Evolutionary conservation across 768 basidiomycete species (phyloP).

Genomic region (Calocybe cyanea): DNA sequence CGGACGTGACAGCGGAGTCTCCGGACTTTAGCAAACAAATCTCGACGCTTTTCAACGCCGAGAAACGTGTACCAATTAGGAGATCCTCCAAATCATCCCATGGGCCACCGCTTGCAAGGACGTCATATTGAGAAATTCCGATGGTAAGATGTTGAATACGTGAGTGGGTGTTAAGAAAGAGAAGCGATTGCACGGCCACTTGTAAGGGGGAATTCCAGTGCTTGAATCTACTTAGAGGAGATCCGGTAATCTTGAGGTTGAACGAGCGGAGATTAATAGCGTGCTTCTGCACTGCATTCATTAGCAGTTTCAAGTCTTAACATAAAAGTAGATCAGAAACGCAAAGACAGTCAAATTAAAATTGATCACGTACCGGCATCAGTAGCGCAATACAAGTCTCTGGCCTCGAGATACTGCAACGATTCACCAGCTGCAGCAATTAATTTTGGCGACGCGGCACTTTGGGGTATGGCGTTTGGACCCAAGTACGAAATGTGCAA

Average conservation of each 20-base stretch:
- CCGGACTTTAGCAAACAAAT: not conserved
- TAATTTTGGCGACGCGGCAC: not conserved
- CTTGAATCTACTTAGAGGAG: not conserved
- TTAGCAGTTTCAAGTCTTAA: too few relatives aligned
- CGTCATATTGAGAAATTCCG: not conserved
- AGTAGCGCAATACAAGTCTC: too few relatives aligned
- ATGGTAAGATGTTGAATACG: constrained; percentile 1
- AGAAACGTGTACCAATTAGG: constrained; percentile 1
- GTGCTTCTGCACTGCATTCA: constrained; percentile 1
- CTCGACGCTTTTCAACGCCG: too few relatives aligned
- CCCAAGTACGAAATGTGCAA: not conserved
- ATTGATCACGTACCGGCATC: too few relatives aligned
- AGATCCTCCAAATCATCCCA: constrained; percentile 8
- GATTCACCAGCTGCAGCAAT: constrained; percentile 5
- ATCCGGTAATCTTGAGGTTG: not conserved
- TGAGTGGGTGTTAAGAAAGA: not conserved
- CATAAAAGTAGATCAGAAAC: too few relatives aligned
- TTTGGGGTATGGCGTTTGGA: too few relatives aligned
- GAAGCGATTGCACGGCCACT: constrained; percentile 2
- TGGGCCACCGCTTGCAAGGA: not conserved
- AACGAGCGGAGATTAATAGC: constrained; percentile 4
- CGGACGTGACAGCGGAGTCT: not conserved
- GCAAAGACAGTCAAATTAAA: not conserved
- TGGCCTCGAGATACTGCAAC: constrained; percentile 4
- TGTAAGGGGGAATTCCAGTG: not conserved